These are phyloP conservation scores for Endoconidiophora polonica DNA, from an alignment of 2,329 filamentous ascomycete genomes.

Conservation along the genomic window DNA sequence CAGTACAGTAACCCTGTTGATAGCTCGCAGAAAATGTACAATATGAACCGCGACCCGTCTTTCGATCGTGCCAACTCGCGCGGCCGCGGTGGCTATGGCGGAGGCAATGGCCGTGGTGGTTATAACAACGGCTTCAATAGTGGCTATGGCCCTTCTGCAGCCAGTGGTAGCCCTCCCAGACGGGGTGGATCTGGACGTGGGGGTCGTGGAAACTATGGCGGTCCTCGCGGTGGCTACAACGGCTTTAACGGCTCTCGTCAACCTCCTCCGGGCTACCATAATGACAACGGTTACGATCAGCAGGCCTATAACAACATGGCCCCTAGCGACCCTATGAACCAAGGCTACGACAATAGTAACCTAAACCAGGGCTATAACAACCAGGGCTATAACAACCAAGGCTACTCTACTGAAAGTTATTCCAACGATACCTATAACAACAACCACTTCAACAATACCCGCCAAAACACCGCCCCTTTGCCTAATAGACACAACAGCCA, in stretches of 20 bases:
- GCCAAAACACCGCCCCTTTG: not conserved
- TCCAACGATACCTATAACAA: conserved; percentile 18
- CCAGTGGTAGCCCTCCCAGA: conserved; percentile 19
- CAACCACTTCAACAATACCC: conserved; percentile 17
- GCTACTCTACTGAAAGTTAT: not conserved
- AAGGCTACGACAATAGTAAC: not conserved
- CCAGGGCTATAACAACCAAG: not conserved
- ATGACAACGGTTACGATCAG: conserved; percentile 13
- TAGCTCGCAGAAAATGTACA: not conserved
- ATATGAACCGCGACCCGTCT: conserved; percentile 20
- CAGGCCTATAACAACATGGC: conserved; percentile 23
- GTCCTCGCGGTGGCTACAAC: conserved; percentile 22
- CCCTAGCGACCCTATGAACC: conserved; percentile 1
- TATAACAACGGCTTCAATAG: conserved; percentile 18
- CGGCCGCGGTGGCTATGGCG: conserved; percentile 35
- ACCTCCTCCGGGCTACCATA: conserved; percentile 29
- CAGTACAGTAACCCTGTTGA: conserved; percentile 46
- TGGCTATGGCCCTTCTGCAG: conserved; percentile 16
- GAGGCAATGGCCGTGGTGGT: conserved; percentile 36
- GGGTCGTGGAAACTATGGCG: conserved; percentile 14
- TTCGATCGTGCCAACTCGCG: conserved; percentile 33
- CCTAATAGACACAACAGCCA: conserved; percentile 4
- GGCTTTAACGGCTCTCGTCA: conserved; percentile 20
- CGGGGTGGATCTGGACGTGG: conserved; percentile 26
- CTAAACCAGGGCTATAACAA: not conserved